Evolutionary conservation across 495 filamentous ascomycete genomes (phyloP), one percentile per base, ranked within the genome.

Genomic region (Bryoglossum gracile): DNA sequence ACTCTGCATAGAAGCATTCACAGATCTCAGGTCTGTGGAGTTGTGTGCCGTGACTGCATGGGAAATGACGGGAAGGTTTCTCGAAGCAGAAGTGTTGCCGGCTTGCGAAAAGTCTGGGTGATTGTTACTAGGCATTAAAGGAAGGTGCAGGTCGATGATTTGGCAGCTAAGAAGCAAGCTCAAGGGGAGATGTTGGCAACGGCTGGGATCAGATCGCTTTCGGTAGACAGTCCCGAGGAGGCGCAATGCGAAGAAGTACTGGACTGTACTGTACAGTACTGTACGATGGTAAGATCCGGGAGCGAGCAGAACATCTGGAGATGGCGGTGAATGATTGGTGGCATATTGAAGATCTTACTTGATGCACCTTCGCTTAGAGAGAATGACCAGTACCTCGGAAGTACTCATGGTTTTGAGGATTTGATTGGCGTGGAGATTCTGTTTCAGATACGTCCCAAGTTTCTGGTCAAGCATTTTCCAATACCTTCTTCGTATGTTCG

Each of bases 141-240:
- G 33, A 24, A 48, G 22, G 18, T n/a, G 35, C 45, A 22, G 9
- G 8, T 3, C 26, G 33, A 24, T 18, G 45, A 24, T 38, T 39
- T 23, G 45, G 34, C 22, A 19, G 23, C 21, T 14, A 3, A 26
- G 18, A 34, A 16, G 30, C 16, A 23, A 9, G 17, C 22, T 22
- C 30, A 8, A 17, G 28, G 8, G 14, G 36, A 18, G 17, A 32
- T n/a, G 14, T 43, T 30, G 14, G 23, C 10, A 25, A 32, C 14
- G 41, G 18, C 23, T 22, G 2, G 14, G 17, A 30, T 39, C 34
- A 33, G 18, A 22, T 46, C 43, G 42, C 36, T 40, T 52, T 30
- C 36, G 50, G 50, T 33, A 52, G 50, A 34, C 50, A 41, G 13
- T 24, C 26, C 50, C 41, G 34, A 40, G n/a, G 18, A 28, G 34